Percentiles rank a stretch among this genome's conserved stretches.
Evolutionary conservation across 2,329 filamentous ascomycete genomes (phyloP).

Genomic region (Plenodomus biglobosus): DNA sequence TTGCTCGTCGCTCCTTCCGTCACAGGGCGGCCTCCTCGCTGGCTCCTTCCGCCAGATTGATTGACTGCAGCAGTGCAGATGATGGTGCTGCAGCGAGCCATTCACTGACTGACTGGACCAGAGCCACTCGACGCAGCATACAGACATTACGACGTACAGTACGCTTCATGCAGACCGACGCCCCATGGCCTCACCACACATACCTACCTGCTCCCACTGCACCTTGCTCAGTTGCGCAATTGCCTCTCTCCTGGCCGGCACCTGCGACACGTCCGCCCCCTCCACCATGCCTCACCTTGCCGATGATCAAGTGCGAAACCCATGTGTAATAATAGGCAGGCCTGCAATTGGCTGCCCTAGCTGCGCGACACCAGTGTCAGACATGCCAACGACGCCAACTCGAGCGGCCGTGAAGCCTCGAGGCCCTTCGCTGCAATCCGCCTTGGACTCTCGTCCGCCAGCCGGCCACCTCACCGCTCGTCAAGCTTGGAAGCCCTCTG

Average conservation of each 20-base stretch:
- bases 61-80: no score
- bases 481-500: no score
- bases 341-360: constrained; percentile 14
- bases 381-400: constrained; percentile 5
- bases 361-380: constrained; percentile 18
- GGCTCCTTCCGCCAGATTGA: no score
- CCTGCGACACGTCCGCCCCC: no score
- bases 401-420: neutral
- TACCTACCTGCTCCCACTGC: no score
- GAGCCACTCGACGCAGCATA: no score
- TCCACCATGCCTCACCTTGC: constrained; percentile 1
- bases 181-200: neutral
- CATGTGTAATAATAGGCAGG: constrained; percentile 10
- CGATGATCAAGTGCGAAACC: constrained; percentile 6
- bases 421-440: constrained; percentile 7
- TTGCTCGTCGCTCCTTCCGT: neutral
- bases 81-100: neutral
- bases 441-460: constrained; percentile 23
- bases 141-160: no score
- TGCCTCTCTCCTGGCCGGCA: no score
- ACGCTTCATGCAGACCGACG: neutral
- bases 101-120: neutral
- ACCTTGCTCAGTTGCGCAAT: no score
- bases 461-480: neutral
- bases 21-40: no score